Evolutionary conservation across 306 rosid species (phyloP).

Genomic region (Comarum palustre): DNA sequence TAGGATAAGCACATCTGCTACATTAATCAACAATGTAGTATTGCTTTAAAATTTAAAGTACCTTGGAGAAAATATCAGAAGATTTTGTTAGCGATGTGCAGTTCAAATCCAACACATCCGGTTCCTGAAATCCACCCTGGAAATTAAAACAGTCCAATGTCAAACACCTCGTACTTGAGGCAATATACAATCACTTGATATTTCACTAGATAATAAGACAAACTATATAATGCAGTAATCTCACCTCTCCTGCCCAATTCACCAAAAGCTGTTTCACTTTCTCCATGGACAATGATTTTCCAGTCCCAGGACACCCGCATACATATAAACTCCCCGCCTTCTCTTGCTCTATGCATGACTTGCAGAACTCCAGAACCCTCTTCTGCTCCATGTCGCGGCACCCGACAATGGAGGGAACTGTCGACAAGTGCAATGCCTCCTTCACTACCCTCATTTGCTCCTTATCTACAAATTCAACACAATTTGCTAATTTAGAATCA

Average conservation of each 20-base stretch:
- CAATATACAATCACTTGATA: not conserved
- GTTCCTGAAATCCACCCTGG: conserved; percentile 54
- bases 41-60: conserved; percentile 23
- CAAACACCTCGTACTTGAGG: not conserved
- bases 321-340: conserved; percentile 79
- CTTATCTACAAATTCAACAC: conserved; percentile 35
- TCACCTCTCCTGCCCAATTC: conserved; percentile 67
- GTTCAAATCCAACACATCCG: conserved; percentile 61
- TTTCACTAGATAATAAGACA: no score
- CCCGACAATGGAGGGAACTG: conserved; percentile 50
- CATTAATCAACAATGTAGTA: conserved; percentile 7
- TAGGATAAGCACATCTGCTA: conserved; percentile 17
- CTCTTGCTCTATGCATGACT: conserved; percentile 54
- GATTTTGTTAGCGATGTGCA: conserved; percentile 70
- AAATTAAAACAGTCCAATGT: conserved; percentile 9
- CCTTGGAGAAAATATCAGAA: conserved; percentile 74
- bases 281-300: conserved; percentile 73
- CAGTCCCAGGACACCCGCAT: conserved; percentile 92
- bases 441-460: conserved; percentile 61
- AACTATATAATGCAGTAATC: not conserved
- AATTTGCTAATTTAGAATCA: not conserved
- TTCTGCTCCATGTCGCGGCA: conserved; percentile 81
- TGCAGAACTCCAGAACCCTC: conserved; percentile 66
- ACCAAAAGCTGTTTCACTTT: conserved; percentile 53
- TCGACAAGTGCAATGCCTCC: conserved; percentile 72